Percentiles rank a stretch among this genome's conserved stretches.
Conservation (phyloP, 768 basidiomycete species). For the Rickenella mellea region DNA sequence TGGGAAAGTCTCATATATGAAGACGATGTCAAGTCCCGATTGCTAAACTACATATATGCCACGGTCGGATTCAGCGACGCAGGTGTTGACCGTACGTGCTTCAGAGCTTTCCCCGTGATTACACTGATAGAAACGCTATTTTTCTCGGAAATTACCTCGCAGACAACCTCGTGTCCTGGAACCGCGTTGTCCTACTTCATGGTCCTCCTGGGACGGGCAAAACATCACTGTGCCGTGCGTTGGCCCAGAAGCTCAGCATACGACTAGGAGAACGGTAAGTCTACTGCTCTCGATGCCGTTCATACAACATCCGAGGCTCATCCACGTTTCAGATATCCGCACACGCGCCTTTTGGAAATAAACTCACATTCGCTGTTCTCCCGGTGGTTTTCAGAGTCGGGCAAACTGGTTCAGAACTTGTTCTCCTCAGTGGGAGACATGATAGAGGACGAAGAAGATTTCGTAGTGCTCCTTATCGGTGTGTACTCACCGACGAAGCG, state of each 20-base stretch:
- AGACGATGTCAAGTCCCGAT: conserved; percentile 72
- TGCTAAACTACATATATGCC: conserved; percentile 92
- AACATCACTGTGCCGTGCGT: conserved; percentile 86
- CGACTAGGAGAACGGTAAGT: conserved; percentile 74
- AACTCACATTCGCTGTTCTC: conserved; percentile 98
- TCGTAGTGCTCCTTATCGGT: conserved; percentile 94
- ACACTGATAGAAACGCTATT: neutral
- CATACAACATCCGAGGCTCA: conserved; percentile 1
- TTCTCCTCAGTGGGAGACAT: conserved; percentile 86
- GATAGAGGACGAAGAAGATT: conserved; percentile 84
- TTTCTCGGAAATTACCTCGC: neutral
- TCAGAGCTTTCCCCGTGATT: neutral
- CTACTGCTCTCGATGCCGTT: neutral
- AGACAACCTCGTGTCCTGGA: conserved; percentile 94
- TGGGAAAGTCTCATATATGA: conserved; percentile 90
- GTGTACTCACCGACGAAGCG: conserved; percentile 5
- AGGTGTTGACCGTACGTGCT: conserved; percentile 64
- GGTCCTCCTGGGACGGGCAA: conserved; percentile 98
- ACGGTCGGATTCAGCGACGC: conserved; percentile 90
- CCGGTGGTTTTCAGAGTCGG: conserved; percentile 98
- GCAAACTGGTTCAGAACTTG: conserved; percentile 91
- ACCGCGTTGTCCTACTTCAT: conserved; percentile 87
- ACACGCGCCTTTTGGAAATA: conserved; percentile 87
- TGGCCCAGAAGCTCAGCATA: conserved; percentile 92
- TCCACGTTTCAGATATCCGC: conserved; percentile 52